A percentile compares a stretch with the other conserved stretches of the same genome.
Evolutionary conservation across 768 basidiomycete species (phyloP).

Genomic region (Baorangia bicolor): DNA sequence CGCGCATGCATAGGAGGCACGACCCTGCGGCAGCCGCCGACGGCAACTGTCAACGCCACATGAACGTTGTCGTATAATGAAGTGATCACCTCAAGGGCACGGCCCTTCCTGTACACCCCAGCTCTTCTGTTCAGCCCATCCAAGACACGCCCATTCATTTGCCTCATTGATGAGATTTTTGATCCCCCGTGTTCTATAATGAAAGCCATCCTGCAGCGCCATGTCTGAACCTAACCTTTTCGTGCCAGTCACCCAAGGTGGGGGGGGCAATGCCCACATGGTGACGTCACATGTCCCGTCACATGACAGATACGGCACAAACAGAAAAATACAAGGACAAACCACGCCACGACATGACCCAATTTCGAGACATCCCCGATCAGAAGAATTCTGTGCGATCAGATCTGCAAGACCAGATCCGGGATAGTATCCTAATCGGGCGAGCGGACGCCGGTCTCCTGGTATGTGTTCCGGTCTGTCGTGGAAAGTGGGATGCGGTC

Average conservation of each 20-base stretch:
- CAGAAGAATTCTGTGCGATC: conserved; percentile 37
- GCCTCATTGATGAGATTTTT: conserved; percentile 3
- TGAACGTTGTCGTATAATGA: conserved; percentile 25
- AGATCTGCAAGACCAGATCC: conserved; percentile 29
- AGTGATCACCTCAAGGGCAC: conserved; percentile 19
- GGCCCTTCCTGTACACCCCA: conserved; percentile 12
- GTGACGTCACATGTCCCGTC: conserved; percentile 25
- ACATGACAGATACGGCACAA: conserved; percentile 21
- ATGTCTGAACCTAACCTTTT: conserved; percentile 28
- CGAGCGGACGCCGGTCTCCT: conserved; percentile 18
- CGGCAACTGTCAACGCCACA: conserved; percentile 28
- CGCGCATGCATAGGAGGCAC: neutral
- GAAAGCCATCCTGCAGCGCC: conserved; percentile 16
- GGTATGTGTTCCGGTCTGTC: conserved; percentile 6
- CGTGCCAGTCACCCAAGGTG: too few species aligned
- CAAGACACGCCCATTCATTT: neutral
- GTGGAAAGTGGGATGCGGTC: conserved; percentile 3
- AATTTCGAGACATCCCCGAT: conserved; percentile 28
- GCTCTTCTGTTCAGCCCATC: conserved; percentile 6
- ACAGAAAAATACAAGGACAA: conserved; percentile 19
- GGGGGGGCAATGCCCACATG: too few species aligned
- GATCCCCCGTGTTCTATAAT: conserved; percentile 11
- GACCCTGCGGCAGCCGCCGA: conserved; percentile 17
- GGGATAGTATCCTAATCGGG: conserved; percentile 14
- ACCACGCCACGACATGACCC: conserved; percentile 12